Evolutionary conservation across 2,329 filamentous ascomycete genomes (phyloP).

Genomic region (Rugonectria rugulosa): DNA sequence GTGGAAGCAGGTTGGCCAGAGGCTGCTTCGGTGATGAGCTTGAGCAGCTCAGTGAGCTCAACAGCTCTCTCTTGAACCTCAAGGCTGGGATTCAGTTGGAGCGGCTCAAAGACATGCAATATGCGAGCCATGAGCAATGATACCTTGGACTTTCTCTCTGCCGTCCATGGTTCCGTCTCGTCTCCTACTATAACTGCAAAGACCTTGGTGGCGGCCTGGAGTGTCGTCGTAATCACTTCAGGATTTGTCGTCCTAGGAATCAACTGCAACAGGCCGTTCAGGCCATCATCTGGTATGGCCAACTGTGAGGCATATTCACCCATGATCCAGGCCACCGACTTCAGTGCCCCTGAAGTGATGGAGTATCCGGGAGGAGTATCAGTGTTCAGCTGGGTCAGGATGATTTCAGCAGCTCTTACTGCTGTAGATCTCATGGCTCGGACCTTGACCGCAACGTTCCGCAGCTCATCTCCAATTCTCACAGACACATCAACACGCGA

Average conservation of each 20-base stretch:
- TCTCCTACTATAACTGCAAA: conserved; percentile 76
- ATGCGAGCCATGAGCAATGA: conserved; percentile 83
- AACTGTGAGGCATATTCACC: conserved; percentile 87
- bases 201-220: conserved; percentile 88
- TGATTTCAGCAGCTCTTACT: conserved; percentile 82
- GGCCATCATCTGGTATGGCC: conserved; percentile 71
- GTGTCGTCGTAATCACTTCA: conserved; percentile 75
- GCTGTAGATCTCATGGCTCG: conserved; percentile 81
- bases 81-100: conserved; percentile 82
- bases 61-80: conserved; percentile 96
- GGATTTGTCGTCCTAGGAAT: conserved; percentile 64
- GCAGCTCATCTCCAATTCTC: conserved; percentile 82
- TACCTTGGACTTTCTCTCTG: conserved; percentile 75
- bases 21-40: conserved; percentile 83
- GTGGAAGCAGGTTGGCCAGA: conserved; percentile 69
- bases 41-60: conserved; percentile 89
- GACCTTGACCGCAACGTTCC: conserved; percentile 92
- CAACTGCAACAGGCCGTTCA: conserved; percentile 77
- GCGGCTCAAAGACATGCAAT: conserved; percentile 79
- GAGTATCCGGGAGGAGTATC: conserved; percentile 63
- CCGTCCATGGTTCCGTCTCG: conserved; percentile 72
- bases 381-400: conserved; percentile 66
- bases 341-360: conserved; percentile 71
- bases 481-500: conserved; percentile 63
- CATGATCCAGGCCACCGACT: conserved; percentile 82